phyloP scores from a whole-genome alignment of 2,329 filamentous ascomycete genomes.

The Hawksworthiomyces lignivorus region DNA sequence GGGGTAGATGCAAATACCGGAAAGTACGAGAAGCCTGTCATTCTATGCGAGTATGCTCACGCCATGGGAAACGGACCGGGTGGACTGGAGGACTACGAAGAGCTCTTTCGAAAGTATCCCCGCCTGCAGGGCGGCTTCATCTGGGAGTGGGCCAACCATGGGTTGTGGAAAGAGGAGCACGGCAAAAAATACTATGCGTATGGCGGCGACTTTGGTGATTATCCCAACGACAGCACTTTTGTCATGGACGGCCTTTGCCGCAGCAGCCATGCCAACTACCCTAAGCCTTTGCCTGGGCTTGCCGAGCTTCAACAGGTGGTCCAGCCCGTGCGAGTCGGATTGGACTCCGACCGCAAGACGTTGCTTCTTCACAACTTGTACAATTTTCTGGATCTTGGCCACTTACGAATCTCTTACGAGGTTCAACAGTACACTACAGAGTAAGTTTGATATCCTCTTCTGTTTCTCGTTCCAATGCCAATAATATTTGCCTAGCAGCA shows the following conservation, averaged over 20 bases:
- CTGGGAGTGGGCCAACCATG: constrained; percentile 61
- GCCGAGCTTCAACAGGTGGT: constrained; percentile 50
- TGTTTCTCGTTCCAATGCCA: too few species aligned
- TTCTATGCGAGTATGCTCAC: constrained; percentile 51
- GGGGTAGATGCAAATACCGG: constrained; percentile 32
- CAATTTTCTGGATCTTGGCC: constrained; percentile 37
- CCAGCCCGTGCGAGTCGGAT: constrained; percentile 40
- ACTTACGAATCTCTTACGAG: constrained; percentile 35
- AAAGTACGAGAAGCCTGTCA: constrained; percentile 47
- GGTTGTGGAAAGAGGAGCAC: constrained; percentile 39
- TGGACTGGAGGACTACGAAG: constrained; percentile 59
- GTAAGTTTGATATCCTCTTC: too few species aligned
- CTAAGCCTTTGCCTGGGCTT: constrained; percentile 48
- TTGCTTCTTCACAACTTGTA: constrained; percentile 38
- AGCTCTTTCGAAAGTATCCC: constrained; percentile 52
- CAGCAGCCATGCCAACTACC: constrained; percentile 34
- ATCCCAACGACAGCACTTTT: constrained; percentile 53
- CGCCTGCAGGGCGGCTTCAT: constrained; percentile 60
- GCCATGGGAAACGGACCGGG: constrained; percentile 73
- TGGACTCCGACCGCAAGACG: constrained; percentile 21
- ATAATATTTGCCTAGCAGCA: too few species aligned
- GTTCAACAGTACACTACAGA: too few species aligned
- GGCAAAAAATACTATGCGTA: constrained; percentile 47
- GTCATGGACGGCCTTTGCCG: constrained; percentile 54
- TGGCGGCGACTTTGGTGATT: constrained; percentile 55